phyloP scores from a whole-genome alignment of 2,329 filamentous ascomycete genomes.

The Helminthosporium solani region DNA sequence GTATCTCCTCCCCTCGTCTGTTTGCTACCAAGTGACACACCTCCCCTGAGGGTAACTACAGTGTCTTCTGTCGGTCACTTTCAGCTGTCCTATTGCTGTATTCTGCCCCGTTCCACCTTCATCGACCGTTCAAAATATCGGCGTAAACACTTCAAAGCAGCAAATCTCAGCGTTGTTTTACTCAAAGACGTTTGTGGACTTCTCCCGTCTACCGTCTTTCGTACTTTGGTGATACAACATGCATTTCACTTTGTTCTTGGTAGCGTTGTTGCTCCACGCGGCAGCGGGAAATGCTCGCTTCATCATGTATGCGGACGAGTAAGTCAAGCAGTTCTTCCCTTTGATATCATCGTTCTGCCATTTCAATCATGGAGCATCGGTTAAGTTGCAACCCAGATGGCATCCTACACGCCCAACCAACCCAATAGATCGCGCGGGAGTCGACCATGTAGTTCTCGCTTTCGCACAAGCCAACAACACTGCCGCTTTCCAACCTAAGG shows the following conservation, averaged over 20 bases:
- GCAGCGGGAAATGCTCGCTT: conserved; percentile 26
- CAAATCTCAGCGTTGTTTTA: no score
- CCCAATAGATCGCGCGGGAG: conserved; percentile 31
- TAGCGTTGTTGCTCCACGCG: conserved; percentile 15
- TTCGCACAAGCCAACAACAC: conserved; percentile 46
- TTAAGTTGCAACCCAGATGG: conserved; percentile 23
- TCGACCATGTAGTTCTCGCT: conserved; percentile 39
- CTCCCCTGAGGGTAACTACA: no score
- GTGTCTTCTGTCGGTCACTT: no score
- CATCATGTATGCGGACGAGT: conserved; percentile 38
- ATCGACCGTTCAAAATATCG: no score
- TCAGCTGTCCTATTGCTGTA: no score
- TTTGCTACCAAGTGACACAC: no score
- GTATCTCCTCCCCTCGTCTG: no score
- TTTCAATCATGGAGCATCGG: not conserved
- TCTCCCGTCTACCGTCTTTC: no score
- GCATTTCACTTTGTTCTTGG: conserved; percentile 18
- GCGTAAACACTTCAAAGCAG: not conserved
- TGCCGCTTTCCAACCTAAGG: conserved; percentile 55
- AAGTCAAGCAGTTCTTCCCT: conserved; percentile 12
- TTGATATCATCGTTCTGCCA: not conserved
- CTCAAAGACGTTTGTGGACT: no score
- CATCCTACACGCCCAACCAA: conserved; percentile 32
- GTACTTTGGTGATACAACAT: no score
- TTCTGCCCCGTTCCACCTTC: no score